Evolutionary conservation across 805 yeast genomes (phyloP), one percentile per base, ranked within the genome.

Genomic region (Komagataella populi): DNA sequence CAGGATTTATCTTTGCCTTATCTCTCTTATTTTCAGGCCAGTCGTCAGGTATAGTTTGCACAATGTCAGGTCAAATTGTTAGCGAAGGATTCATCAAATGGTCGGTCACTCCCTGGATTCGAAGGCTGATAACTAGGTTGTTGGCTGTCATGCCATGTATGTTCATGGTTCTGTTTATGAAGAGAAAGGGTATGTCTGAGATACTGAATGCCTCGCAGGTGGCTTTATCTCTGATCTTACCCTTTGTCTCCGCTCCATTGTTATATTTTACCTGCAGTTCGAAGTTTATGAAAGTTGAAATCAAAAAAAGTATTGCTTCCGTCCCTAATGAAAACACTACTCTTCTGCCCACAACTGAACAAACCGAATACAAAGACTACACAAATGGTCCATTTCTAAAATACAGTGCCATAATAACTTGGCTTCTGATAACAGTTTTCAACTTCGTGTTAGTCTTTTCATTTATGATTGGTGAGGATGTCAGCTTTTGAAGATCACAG

Each of bases 51-150:
- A 80, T 90, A 46, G 90, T 89, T 2, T 89, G 96, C 63, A 90
- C 97, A 0, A 84, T 90, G 69, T 87, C 95, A 0, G 96, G 96
- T 7, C 95, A 90, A 65, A 81, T 90, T 58, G 96, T 90, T 2
- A 78, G 88, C 57, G 97, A 90, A 63, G 97, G 97, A 0, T 91
- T 87, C 60, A 70, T 90, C 45, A 76, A 81, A 50, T 89, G 96
- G 96, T 79, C 76, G 2, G 56, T 87, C 46, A 74, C 72, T 54
- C 96, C 96, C 3, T 83, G 95, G 86, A 60, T 83, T 49, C 75
- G 96, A 62, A 72, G 96, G 56, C 61, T 90, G 7, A 71, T 81
- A 8, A 90, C 96, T 0, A 75, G 97, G 60, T 67, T 77, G 6
- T 82, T 90, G 46, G 81, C 96, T 0, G 83, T 90, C 39, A 63